Evolutionary conservation across 371 early-diverging fungal genomes (phyloP).

Genomic region (Circinella umbellata): DNA sequence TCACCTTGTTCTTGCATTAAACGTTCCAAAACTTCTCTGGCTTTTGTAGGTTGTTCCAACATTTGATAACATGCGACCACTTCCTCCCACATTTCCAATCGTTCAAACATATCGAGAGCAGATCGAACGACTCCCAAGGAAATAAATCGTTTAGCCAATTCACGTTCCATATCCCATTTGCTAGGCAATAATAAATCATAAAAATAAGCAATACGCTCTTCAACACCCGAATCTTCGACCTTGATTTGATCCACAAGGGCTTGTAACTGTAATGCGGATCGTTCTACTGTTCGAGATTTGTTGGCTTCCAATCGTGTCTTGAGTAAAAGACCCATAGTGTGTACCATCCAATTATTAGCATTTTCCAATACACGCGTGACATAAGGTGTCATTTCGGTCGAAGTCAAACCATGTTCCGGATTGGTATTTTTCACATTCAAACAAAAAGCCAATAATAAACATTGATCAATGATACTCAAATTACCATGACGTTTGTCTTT

Average conservation of each 20-base stretch:
- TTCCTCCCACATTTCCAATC: constrained; percentile 95
- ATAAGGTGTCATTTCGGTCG: constrained; percentile 93
- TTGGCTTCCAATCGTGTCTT: constrained; percentile 90
- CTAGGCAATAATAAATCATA: constrained; percentile 81
- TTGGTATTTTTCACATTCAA: constrained; percentile 93
- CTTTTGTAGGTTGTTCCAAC: constrained; percentile 82
- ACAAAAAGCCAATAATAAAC: constrained; percentile 87
- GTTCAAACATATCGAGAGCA: constrained; percentile 91
- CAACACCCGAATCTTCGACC: constrained; percentile 74
- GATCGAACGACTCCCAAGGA: constrained; percentile 87
- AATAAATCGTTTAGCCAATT: constrained; percentile 85
- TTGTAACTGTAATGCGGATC: constrained; percentile 91
- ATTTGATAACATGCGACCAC: constrained; percentile 84
- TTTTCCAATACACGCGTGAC: constrained; percentile 89
- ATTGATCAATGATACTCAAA: constrained; percentile 84
- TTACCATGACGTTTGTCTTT: constrained; percentile 53
- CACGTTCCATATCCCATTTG: constrained; percentile 95
- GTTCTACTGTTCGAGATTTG: constrained; percentile 89
- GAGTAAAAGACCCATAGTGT: constrained; percentile 90
- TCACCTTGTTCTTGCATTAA: constrained; percentile 70
- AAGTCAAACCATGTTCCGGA: constrained; percentile 89
- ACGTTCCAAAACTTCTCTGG: constrained; percentile 73
- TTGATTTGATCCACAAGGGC: constrained; percentile 92
- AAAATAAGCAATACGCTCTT: constrained; percentile 84
- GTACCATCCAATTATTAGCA: constrained; percentile 96